Base-by-base conservation (phyloP, 208 protist genomes). In the Wallacemonas rigidus region DNA sequence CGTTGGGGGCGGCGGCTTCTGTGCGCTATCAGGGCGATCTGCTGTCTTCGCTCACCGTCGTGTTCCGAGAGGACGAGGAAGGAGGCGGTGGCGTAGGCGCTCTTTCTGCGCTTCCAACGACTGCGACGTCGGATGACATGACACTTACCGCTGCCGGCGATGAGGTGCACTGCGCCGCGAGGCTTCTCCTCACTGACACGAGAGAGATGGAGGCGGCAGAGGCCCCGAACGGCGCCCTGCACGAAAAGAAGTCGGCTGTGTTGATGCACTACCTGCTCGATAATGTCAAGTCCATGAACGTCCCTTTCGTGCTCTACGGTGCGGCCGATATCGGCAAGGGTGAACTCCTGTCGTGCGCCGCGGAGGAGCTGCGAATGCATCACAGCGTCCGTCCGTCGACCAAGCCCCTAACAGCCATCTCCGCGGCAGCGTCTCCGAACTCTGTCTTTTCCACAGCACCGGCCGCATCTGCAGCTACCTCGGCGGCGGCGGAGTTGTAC, bases 21-120 rank as follows among this genome's bases (percentile, higher is more conserved):
- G 77, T 88, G 17, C 85, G 88, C 17, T 96, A 89, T 70, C 88
- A 93, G 71, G 91, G 81, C 57, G 91, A 96, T 70, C 80, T 94
- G 35, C 77, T 82, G 51, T 56, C 72, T 45, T 76, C 89, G 26
- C 72, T 94, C 35, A 41, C 51, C n/a, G 67, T 76, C 12, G 68
- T 88, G 14, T 96, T 90, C 54, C 57, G 69, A 12, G 82, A 91
- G 67, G 58, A 64, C 14, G 56, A 41, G 7, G 56, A 41, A 6
- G 7, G 4, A n/a, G 14, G 8, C 15, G 40, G 40, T 47, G 40
- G 36, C 38, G 36, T 2, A 17, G 54, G 26, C 50, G 64, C 48
- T 8, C 14, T 35, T 55, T 15, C 45, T 2, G 64, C 17, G 35
- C 11, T 45, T 69, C 9, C 15, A 9, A 35, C 54, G 9, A 35